These are phyloP conservation scores for Fusarium oxysporum DNA, from an alignment of 2,329 filamentous ascomycete species.

Conservation along the genomic window DNA sequence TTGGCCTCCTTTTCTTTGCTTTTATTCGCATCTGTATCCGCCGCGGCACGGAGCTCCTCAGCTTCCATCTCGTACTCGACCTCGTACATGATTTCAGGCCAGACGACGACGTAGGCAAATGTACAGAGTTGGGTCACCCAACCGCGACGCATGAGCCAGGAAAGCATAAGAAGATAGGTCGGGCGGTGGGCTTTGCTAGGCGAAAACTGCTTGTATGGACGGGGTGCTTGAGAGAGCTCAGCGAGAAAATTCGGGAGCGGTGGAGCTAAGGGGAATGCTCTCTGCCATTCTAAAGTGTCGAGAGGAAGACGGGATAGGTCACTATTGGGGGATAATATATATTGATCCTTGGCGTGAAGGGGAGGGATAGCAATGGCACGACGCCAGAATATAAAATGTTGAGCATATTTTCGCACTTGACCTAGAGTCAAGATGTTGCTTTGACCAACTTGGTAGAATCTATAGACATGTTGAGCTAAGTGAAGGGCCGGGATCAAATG, in stretches of 20 bases:
- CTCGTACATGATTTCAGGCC: conserved; percentile 83
- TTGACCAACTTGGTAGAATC: conserved; percentile 76
- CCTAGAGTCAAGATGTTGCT: conserved; percentile 78
- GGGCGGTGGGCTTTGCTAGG: conserved; percentile 89
- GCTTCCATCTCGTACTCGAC: conserved; percentile 78
- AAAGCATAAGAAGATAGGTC: conserved; percentile 89
- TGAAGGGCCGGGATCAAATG: neutral
- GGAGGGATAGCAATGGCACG: conserved; percentile 92
- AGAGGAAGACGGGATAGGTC: conserved; percentile 77
- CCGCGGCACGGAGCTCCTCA: conserved; percentile 66
- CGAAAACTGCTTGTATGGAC: conserved; percentile 84
- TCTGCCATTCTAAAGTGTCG: conserved; percentile 78
- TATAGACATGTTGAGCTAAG: conserved; percentile 33
- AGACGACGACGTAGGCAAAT: conserved; percentile 88
- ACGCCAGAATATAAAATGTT: conserved; percentile 96
- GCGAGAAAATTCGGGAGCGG: conserved; percentile 89
- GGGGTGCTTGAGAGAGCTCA: conserved; percentile 81
- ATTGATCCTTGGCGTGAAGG: conserved; percentile 88
- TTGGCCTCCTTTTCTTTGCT: conserved; percentile 42
- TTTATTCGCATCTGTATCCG: conserved; percentile 42
- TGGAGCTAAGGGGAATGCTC: conserved; percentile 84
- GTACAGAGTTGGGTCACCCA: conserved; percentile 95
- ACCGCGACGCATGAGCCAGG: conserved; percentile 90
- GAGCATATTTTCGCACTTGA: conserved; percentile 87
- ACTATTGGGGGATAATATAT: conserved; percentile 91